phyloP scores from a whole-genome alignment of 768 basidiomycete species.

The Boletales sp. region DNA sequence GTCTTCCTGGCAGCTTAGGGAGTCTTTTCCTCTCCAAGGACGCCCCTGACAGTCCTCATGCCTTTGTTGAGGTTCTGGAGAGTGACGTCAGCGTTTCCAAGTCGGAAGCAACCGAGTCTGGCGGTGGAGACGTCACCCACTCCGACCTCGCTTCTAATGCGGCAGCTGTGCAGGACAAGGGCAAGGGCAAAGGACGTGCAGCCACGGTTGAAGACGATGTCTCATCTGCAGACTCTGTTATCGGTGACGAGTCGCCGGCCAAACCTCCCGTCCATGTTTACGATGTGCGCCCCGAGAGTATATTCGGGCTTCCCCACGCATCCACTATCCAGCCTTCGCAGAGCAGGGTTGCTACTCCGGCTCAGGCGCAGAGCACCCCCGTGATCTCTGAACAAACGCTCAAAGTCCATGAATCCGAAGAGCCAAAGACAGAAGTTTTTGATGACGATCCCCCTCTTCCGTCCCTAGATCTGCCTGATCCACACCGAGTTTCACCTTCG shows the following conservation, averaged over 20 bases:
- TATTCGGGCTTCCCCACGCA: slow-evolving; percentile 18
- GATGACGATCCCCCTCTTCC: slow-evolving; percentile 51
- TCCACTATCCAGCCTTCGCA: slow-evolving; percentile 13
- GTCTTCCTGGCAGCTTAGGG: slow-evolving; percentile 40
- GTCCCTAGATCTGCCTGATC: slow-evolving; percentile 34
- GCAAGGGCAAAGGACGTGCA: slow-evolving; percentile 41
- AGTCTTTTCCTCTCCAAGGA: slow-evolving; percentile 37
- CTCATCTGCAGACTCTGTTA: slow-evolving; percentile 41
- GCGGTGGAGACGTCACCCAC: slow-evolving; percentile 30
- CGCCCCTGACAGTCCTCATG: slow-evolving; percentile 48
- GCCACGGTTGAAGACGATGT: slow-evolving; percentile 30
- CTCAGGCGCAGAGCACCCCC: slow-evolving; percentile 41
- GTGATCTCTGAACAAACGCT: slow-evolving; percentile 28
- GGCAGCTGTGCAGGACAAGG: slow-evolving; percentile 36
- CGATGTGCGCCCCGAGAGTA: slow-evolving; percentile 33
- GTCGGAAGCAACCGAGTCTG: slow-evolving; percentile 29
- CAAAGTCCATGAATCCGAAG: slow-evolving; percentile 9
- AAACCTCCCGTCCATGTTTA: slow-evolving; percentile 65
- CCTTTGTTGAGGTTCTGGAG: slow-evolving; percentile 58
- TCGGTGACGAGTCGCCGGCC: slow-evolving; percentile 38
- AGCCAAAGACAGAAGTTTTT: slow-evolving; percentile 8
- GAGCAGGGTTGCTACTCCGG: slow-evolving; percentile 26
- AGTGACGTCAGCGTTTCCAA: slow-evolving; percentile 36
- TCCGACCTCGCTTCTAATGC: slow-evolving; percentile 19
- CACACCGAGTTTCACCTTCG: slow-evolving; percentile 35